Evolutionary conservation across 345 rosid genomes (phyloP), one percentile per base, ranked within the genome.

Genomic region (Punica granatum): DNA sequence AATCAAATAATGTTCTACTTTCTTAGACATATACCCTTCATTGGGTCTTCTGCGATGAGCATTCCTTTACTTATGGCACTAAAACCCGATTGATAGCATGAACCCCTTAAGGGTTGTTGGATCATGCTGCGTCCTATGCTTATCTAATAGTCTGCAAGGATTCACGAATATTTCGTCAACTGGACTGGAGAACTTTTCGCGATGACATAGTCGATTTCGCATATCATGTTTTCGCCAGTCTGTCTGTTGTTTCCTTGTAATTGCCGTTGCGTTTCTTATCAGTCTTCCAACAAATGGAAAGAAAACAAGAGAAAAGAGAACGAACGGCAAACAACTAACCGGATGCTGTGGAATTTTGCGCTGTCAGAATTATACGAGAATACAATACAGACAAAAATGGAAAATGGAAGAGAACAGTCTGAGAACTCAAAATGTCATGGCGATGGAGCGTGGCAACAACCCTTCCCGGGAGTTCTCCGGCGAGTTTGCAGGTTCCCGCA

Each of bases 391-490:
- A 51, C n/a, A 28, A 26, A 56, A 26, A 28, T 1, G 33, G 30
- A 26, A 11, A 56, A 18, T 3, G 2, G 16, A 3, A 26, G 18
- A n/a, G n/a, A n/a, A n/a, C n/a, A n/a, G n/a, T n/a, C n/a, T n/a
- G n/a, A n/a, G 28, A n/a, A 30, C 34, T 56, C 19, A 56, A n/a
- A 56, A 28, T 26, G 61, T 4, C 33, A 13, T 26, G 19, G 28
- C 6, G 12, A 56, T 26, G 30, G 60, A 56, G 12, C 60, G 1
- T 16, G 34, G 61, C 34, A 73, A 43, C 72, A 74, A 49, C 21
- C 67, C 78, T 18, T 72, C 77, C 44, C 78, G 51, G 7, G 80
- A 74, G 64, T 74, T 60, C 28, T 72, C 73, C 2, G 58, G 21
- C 21, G 63, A 1, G 72, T 58, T 60, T 4, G 33, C 65, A 15